Evolutionary conservation across 192 early-diverging fungal species (phyloP), one percentile per base, ranked within the genome.

Genomic region (Podila minutissima): DNA sequence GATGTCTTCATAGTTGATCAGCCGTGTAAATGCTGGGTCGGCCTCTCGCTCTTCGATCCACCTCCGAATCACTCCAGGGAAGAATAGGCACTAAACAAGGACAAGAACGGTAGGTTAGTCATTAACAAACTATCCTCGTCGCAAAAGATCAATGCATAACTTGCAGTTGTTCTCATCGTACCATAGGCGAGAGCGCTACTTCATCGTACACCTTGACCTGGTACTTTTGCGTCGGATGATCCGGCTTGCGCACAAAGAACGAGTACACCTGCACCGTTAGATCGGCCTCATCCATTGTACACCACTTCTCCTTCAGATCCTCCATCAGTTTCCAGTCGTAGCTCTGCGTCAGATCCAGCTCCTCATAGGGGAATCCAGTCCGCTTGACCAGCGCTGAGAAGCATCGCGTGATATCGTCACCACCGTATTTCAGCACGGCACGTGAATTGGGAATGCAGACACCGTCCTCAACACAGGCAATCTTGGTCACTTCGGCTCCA

Each of bases 151-250:
- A 46, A 26, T 2, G 24, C 11, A 50, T 28, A 59, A 26, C 71
- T 10, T 10, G 4, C 32, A 41, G 12, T 15, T 1, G 46, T 74
- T 8, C 46, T 46, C 19, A 31, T n/a, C 75, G 29, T 85, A 92
- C 93, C 87, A 94, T 85, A 4, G 95, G 92, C 1, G 95, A 94
- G 22, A 93, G 74, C 62, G 93, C 90, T 19, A 89, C 90, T 71
- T 96, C 96, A 66, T 95, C 95, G 55, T 95, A 97, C 2, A 94
- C 91, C 72, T 97, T 97, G 78, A 95, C 87, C 64, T 88, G 90
- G 76, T 92, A 94, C 64, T 94, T 92, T 32, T 76, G 81, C 0
- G 96, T 96, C 9, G 86, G 85, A 15, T 87, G 74, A 46, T 92
- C 74, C 0, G 95, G 95, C n/a, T 76, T 83, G 51, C 96, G 86